These are phyloP conservation scores for Lonicera japonica DNA, from an alignment of 129 eudicot genomes.

Conservation along the genomic window DNA sequence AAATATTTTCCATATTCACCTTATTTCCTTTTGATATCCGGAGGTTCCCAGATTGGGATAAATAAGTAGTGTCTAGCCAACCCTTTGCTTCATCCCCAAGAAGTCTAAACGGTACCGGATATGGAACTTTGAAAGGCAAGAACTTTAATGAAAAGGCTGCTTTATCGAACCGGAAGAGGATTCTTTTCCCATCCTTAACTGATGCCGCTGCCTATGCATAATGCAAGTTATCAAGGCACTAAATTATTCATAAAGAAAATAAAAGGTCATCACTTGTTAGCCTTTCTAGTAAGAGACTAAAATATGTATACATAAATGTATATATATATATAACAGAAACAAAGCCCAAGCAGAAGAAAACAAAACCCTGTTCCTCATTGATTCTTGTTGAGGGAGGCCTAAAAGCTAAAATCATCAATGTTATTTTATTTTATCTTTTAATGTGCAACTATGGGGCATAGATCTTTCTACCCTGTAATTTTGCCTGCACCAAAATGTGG, in stretches of 20 bases:
- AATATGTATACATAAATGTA: no score
- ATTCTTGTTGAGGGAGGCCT: background rate
- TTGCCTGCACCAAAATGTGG: background rate
- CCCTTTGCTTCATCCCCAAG: constrained; percentile 98
- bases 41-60: constrained; percentile 82
- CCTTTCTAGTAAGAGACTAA: background rate
- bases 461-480: background rate
- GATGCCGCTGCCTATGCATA: constrained; percentile 75
- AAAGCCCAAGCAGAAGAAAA: background rate
- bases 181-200: constrained; percentile 64
- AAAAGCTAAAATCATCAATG: background rate
- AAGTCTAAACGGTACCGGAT: constrained; percentile 93
- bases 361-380: background rate
- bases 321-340: background rate
- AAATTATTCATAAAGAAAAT: background rate
- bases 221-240: background rate
- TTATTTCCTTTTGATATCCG: constrained; percentile 95
- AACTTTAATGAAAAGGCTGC: constrained; percentile 87
- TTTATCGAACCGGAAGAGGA: constrained; percentile 83
- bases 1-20: constrained; percentile 38
- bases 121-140: constrained; percentile 90
- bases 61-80: constrained; percentile 92
- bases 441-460: background rate
- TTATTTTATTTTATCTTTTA: background rate
- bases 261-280: background rate